Conservation (phyloP, 352 stramenopile genomes). For the Globisporangium heterothallicum region DNA sequence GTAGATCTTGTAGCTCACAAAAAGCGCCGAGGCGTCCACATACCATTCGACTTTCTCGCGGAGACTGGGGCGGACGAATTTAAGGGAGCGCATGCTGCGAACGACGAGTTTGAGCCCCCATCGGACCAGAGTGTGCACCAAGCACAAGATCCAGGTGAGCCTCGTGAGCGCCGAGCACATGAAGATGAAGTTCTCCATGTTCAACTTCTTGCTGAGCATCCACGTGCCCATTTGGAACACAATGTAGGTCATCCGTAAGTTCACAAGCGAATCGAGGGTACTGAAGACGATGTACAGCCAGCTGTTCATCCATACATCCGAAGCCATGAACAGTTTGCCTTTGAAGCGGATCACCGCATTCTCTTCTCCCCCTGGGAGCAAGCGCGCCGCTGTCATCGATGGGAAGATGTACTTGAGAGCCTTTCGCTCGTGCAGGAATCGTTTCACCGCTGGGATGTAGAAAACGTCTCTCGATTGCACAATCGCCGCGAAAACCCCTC, state of each 20-base stretch:
- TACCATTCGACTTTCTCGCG: slow-evolving; percentile 23
- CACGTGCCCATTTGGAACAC: slow-evolving; percentile 41
- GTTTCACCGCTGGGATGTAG: slow-evolving; percentile 34
- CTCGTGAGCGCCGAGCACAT: slow-evolving; percentile 35
- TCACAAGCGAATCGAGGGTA: slow-evolving; percentile 41
- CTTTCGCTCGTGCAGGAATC: slow-evolving; percentile 20
- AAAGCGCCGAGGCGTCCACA: slow-evolving; percentile 21
- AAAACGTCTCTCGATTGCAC: slow-evolving; percentile 23
- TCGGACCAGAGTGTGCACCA: slow-evolving; percentile 29
- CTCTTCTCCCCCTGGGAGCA: slow-evolving; percentile 23
- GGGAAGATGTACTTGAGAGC: slow-evolving; percentile 37
- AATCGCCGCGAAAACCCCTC: slow-evolving; percentile 33
- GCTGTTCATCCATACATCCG: slow-evolving; percentile 61
- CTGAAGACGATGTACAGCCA: slow-evolving; percentile 59
- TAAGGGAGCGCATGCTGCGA: slow-evolving; percentile 85
- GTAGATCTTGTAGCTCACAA: slow-evolving; percentile 45
- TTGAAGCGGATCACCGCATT: slow-evolving; percentile 36
- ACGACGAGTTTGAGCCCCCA: slow-evolving; percentile 24
- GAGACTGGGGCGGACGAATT: slow-evolving; percentile 15
- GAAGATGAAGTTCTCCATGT: slow-evolving; percentile 49
- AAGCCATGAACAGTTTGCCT: slow-evolving; percentile 39
- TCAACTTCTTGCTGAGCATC: slow-evolving; percentile 46
- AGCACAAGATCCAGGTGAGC: slow-evolving; percentile 55
- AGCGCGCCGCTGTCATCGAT: slow-evolving; percentile 32
- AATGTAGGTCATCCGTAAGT: slow-evolving; percentile 39